These are phyloP conservation scores for Trifolium subterraneum DNA, from an alignment of 306 rosid genomes.

Conservation along the genomic window DNA sequence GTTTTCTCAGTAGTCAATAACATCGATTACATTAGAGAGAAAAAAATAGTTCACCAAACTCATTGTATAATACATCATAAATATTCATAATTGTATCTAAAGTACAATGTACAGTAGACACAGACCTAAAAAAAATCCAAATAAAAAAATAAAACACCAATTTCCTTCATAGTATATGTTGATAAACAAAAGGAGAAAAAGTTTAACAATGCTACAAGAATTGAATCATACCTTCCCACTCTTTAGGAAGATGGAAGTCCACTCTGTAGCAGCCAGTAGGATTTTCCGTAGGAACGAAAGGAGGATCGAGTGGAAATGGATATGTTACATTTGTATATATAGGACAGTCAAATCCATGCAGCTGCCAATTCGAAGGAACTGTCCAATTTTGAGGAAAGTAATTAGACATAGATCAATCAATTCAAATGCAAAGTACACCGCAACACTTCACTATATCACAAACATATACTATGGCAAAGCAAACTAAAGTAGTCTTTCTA, in stretches of 20 bases:
- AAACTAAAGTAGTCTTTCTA: constrained; percentile 8
- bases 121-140: constrained; percentile 19
- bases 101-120: constrained; percentile 17
- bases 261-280: constrained; percentile 96
- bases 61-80: background rate
- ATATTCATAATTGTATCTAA: background rate
- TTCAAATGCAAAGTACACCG: constrained; percentile 13
- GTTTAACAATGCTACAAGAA: constrained; percentile 26
- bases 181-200: constrained; percentile 22
- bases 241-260: constrained; percentile 70
- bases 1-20: constrained; percentile 2
- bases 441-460: background rate
- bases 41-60: background rate
- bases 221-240: constrained; percentile 79
- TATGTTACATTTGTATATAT: constrained; percentile 77
- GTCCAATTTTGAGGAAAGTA: constrained; percentile 51
- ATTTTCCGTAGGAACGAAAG: constrained; percentile 68
- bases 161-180: constrained; percentile 10
- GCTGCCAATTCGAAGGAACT: constrained; percentile 99
- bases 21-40: background rate
- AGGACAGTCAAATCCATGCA: constrained; percentile 92
- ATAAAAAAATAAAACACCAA: background rate
- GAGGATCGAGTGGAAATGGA: constrained; percentile 92
- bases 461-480: background rate
- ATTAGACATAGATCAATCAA: constrained; percentile 43